These are phyloP conservation scores for Aegilops speltoides DNA, from an alignment of 176 grass and related monocot genomes.

Conservation along the genomic window DNA sequence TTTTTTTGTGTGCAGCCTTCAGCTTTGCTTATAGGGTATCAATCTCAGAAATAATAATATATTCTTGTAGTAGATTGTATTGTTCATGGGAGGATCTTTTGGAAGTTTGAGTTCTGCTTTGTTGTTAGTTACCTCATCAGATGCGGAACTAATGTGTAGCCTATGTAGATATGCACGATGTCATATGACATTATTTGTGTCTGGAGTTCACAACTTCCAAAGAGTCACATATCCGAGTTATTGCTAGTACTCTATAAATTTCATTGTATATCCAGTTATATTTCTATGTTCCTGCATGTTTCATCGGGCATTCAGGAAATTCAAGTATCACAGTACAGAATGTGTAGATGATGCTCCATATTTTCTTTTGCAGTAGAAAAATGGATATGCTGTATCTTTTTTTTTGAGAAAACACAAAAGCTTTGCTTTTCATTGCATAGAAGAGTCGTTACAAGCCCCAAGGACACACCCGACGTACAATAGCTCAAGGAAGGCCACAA, in stretches of 20 bases:
- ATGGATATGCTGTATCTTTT: constrained; percentile 19
- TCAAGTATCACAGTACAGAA: constrained; percentile 2
- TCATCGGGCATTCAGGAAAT: neutral
- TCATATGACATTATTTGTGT: neutral
- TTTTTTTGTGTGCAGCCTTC: constrained; percentile 21
- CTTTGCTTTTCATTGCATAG: too few species aligned
- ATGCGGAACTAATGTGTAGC: neutral
- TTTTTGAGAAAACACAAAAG: too few species aligned
- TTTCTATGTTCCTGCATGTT: constrained; percentile 21
- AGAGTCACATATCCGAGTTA: neutral
- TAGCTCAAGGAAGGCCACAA: too few species aligned
- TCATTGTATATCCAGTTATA: neutral
- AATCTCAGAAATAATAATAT: constrained; percentile 3
- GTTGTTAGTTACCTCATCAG: neutral
- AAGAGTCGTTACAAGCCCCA: too few species aligned
- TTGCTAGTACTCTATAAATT: neutral
- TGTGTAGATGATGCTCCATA: neutral
- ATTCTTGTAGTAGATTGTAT: constrained; percentile 16
- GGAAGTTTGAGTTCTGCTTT: constrained; percentile 28
- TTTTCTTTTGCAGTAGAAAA: neutral
- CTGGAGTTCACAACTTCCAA: neutral
- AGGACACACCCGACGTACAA: too few species aligned
- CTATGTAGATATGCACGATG: constrained; percentile 11
- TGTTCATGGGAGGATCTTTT: constrained; percentile 8
- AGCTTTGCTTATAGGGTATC: constrained; percentile 3